Evolutionary conservation across 257 asterid genomes (phyloP).

Genomic region (Henckelia pumila): DNA sequence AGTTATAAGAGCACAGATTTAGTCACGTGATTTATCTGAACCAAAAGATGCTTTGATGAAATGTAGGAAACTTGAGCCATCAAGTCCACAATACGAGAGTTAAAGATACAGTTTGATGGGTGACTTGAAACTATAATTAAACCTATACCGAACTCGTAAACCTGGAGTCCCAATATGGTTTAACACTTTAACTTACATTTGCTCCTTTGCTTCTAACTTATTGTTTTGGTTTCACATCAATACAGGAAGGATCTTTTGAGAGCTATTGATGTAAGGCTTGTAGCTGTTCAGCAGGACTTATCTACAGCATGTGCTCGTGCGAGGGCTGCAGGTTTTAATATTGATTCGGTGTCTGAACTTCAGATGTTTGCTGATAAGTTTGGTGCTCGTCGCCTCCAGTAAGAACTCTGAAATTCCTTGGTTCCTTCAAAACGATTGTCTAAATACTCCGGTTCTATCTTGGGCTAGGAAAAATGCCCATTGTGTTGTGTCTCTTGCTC

Average conservation of each 20-base stretch:
- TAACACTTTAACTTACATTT: too few species aligned
- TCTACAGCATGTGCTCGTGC: slow-evolving; percentile 72
- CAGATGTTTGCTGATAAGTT: slow-evolving; percentile 72
- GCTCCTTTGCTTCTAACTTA: slow-evolving; percentile 7
- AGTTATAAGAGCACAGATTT: not conserved
- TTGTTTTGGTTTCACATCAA: slow-evolving; percentile 23
- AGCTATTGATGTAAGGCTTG: slow-evolving; percentile 88
- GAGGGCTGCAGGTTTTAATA: slow-evolving; percentile 74
- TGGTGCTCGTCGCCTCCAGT: slow-evolving; percentile 80
- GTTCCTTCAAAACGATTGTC: not conserved
- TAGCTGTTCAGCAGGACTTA: slow-evolving; percentile 72
- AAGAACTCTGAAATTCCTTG: slow-evolving; percentile 32
- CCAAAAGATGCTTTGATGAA: not conserved
- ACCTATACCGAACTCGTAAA: too few species aligned
- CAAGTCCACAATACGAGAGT: not conserved
- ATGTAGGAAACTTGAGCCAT: not conserved
- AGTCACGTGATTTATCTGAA: not conserved
- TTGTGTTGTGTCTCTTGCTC: not conserved
- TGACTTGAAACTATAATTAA: not conserved
- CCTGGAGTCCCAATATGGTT: not conserved
- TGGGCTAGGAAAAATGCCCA: not conserved
- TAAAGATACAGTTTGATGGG: not conserved
- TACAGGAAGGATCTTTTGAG: slow-evolving; percentile 86
- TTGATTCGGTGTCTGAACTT: slow-evolving; percentile 68
- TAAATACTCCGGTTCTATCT: not conserved